Evolutionary conservation across 495 filamentous ascomycete genomes (phyloP), one percentile per base, ranked within the genome.

Genomic region (Penicillium herquei): DNA sequence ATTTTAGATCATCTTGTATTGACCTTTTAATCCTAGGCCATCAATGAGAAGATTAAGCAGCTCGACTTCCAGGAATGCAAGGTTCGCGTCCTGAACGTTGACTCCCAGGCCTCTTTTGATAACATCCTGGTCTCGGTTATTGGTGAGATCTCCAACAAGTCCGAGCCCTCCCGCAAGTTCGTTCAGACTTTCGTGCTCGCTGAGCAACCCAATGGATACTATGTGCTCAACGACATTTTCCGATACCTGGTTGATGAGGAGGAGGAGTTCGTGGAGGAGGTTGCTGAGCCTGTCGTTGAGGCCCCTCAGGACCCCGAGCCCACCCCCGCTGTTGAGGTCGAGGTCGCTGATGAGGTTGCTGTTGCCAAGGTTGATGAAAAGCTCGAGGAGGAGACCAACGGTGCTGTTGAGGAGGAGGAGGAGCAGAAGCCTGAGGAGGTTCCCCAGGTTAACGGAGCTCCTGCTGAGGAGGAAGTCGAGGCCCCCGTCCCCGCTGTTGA

Each of bases 151-250:
- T 96, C 92, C 59, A 97, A 94, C 79, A 95, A 94, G 71, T 84
- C 83, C 16, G 84, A 85, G 54, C 89, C 91, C 17, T 90, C 91
- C 56, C 91, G 89, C 78, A 96, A 96, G 71, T 98, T 98, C 63
- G 85, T 90, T 11, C 94, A 98, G 79, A 97, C 94, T n/a, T 98
- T 98, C 61, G 91, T 98, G 48, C 86, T 98, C 51, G 95, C 94
- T 9, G 85, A 93, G 70, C 94, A 98, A 76, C 90, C 90, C 30
- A 96, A 93, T 42, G 94, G 94, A 48, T 98, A 98, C 77, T 98
- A 96, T 62, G 94, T 98, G 3, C 83, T 98, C 55, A 98, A 98
- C 68, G 94, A 98, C 57, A 96, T 98, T 69, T 91, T 98, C 76
- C 81, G 94, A 42, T 98, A 92, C 73, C 83, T 98, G 55, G 82